Evolutionary conservation across 2,329 filamentous ascomycete species (phyloP).

Genomic region (Colletotrichum sp.): DNA sequence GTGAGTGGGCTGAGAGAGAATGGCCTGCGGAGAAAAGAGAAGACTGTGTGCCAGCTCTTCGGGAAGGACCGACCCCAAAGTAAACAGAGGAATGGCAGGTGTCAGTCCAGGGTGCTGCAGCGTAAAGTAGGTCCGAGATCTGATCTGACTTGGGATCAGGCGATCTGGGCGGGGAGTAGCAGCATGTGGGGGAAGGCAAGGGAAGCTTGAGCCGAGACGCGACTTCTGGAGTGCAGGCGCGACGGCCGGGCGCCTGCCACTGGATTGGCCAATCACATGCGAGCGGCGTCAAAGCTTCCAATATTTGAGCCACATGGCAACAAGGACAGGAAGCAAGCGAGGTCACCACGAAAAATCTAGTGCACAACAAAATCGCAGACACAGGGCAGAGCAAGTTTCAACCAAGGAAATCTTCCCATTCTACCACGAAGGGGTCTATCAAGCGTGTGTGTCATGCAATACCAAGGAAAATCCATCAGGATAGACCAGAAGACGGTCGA

Average conservation of each 20-base stretch:
- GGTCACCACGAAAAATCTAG: not conserved
- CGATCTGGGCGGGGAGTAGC: slow-evolving; percentile 11
- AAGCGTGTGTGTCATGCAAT: slow-evolving; percentile 10
- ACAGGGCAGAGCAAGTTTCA: not conserved
- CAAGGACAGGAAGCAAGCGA: not conserved
- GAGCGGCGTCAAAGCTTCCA: not conserved
- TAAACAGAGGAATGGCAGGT: not conserved
- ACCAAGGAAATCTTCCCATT: slow-evolving; percentile 15
- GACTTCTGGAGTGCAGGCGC: not conserved
- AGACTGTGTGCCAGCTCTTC: not conserved
- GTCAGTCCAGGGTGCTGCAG: slow-evolving; percentile 8
- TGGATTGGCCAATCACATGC: slow-evolving; percentile 10
- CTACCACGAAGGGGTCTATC: slow-evolving; percentile 12
- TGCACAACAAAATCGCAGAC: not conserved
- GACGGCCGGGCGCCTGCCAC: not conserved
- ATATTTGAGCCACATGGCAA: not conserved
- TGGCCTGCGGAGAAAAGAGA: not conserved
- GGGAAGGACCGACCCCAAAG: not conserved
- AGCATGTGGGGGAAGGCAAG: slow-evolving; percentile 3
- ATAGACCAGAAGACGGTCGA: slow-evolving; percentile 24
- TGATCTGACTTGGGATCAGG: slow-evolving; percentile 17
- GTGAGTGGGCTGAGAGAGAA: not conserved
- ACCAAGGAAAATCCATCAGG: slow-evolving; percentile 19
- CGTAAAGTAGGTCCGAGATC: slow-evolving; percentile 6
- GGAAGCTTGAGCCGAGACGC: slow-evolving; percentile 5